Evolutionary conservation across 1,284 basidiomycete genomes (phyloP), one percentile per base, ranked within the genome.

Genomic region (Malassezia nana): DNA sequence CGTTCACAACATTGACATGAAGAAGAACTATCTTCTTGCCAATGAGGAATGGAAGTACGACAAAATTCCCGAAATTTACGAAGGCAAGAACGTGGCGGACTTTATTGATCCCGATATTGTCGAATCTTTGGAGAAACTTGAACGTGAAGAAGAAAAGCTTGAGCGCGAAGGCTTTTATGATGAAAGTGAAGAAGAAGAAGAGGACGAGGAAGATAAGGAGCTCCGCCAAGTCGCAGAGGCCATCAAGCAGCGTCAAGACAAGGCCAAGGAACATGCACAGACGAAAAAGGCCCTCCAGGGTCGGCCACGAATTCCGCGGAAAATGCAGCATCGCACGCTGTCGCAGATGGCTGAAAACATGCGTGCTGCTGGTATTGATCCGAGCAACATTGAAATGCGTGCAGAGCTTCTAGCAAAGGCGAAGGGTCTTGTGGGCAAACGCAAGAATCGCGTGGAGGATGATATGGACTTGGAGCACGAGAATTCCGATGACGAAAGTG

Each of bases 41-140:
- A 84, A 95, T 73, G 84, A 87, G 46, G 85, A 88, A 49, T 99
- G 92, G 92, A 99, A 95, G 78, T 81, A 84, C 78, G 92, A 99
- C 74, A 81, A 83, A 63, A 87, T 98, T 22, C 94, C 92, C 25
- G 94, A 98, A 77, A 87, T 99, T 70, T 83, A 89, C 83, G 83
- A 96, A 63, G 94, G 92, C 77, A 96, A 96, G 82, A 99, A 99
- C 78, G 79, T 99, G 52, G 91, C 91, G 33, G 92, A 99, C 80
- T 98, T 99, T 67, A 87, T 98, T 76, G 94, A 98, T 75, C 87
- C 90, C n/a, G 94, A 99, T 72, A 98, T 99, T 63, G 83, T 84
- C 35, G 89, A 91, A 76, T 91, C 89, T 77, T 83, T 99, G 55
- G 92, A 96, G 73, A 92, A 89, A 9, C 83, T 99, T 50, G 94